Base-by-base conservation (phyloP, 495 filamentous ascomycete genomes). In the Xylaria bambusicola region DNA sequence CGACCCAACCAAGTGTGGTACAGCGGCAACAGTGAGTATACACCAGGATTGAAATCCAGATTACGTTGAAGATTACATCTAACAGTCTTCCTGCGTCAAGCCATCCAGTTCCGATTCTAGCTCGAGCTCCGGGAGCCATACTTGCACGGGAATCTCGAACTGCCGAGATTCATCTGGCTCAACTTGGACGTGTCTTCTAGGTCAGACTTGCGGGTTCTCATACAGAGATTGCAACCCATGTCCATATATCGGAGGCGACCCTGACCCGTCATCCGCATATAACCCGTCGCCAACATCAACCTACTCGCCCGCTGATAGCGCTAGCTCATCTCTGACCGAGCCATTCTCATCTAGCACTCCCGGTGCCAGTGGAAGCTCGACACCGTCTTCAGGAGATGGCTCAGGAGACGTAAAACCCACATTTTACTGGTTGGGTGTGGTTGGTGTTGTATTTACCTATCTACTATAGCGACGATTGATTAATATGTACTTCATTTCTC, bases 171-270 rank as follows among this genome's bases (percentile, higher is more conserved):
- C 46, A 5, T 10, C 23, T n/a, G 46, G 46, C 20, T n/a, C 26
- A 20, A 49, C 46, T 7, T 49, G 46, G 46, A 49, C 46, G 3
- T 49, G 46, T 17, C 46, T 49, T 27, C 17, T 49, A n/a, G 46
- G 46, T 1, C 46, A 49, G 27, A 49, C 46, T 26, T 49, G 46
- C 46, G 10, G 13, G 46, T 17, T 29, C 8, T 49, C 27, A 8
- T 49, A 49, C 5, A 49, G 46, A 12, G 46, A 17, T 31, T 49
- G 46, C 46, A 49, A 49, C 27, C 46, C 46, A 18, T 49, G 46
- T 49, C 46, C 46, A 20, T 49, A 31, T 33, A 49, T 49, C 17
- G 27, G 10, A 2, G 46, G 15, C 27, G n/a, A 31, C 46, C 27
- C 46, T 9, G 31, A n/a, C 17, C 46, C 23, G 9, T 49, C 46